Conservation (phyloP, 2,329 filamentous ascomycete species). For the Emmonsiellopsis sp. region DNA sequence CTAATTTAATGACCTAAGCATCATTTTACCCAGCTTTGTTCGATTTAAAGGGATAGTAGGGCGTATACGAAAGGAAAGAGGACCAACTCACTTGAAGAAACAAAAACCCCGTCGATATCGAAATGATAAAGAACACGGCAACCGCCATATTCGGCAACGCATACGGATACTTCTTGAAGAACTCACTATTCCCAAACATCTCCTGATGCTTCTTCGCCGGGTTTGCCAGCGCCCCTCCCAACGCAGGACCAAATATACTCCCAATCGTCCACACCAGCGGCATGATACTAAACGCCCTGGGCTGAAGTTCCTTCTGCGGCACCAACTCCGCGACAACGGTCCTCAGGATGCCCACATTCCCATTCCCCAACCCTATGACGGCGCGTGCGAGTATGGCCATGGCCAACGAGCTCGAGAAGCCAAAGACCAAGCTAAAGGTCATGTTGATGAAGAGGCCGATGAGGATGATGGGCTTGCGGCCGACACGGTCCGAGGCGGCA, state of each 20-base stretch:
- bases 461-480: conserved; percentile 75
- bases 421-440: conserved; percentile 71
- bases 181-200: conserved; percentile 56
- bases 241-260: conserved; percentile 74
- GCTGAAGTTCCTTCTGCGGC: conserved; percentile 75
- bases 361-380: conserved; percentile 75
- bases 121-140: conserved; percentile 66
- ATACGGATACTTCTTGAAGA: conserved; percentile 73
- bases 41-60: no score
- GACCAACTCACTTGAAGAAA: conserved; percentile 57
- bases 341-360: conserved; percentile 86
- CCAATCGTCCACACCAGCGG: conserved; percentile 83
- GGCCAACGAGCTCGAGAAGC: conserved; percentile 65
- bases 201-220: conserved; percentile 65
- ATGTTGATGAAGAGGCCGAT: conserved; percentile 67
- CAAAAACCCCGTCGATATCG: conserved; percentile 61
- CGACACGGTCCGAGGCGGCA: conserved; percentile 64
- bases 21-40: neutral
- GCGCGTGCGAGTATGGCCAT: conserved; percentile 73
- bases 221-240: conserved; percentile 78
- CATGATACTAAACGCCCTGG: conserved; percentile 86
- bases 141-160: conserved; percentile 73
- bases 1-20: conserved; percentile 22
- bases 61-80: neutral
- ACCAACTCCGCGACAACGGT: conserved; percentile 93